phyloP scores from a whole-genome alignment of 169 alveolate genomes.

The Plasmodium gallinaceum region DNA sequence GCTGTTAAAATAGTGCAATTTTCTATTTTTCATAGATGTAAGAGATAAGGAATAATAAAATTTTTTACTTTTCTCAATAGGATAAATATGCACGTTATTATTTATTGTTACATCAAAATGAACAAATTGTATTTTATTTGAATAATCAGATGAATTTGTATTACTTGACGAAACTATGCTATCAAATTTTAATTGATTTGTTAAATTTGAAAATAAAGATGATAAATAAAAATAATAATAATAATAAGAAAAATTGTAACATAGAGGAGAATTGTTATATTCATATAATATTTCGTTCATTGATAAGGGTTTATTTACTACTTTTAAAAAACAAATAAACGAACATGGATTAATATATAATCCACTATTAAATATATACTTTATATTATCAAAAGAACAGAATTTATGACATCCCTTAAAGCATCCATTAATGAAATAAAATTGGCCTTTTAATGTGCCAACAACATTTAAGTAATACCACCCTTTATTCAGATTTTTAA shows the following conservation, averaged over 20 bases:
- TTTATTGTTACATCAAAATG: constrained; percentile 58
- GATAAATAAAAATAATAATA: constrained; percentile 28
- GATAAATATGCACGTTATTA: constrained; percentile 51
- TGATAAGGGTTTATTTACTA: constrained; percentile 31
- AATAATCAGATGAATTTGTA: constrained; percentile 8
- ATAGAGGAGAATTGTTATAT: constrained; percentile 22
- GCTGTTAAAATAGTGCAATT: constrained; percentile 39
- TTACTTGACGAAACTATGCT: not conserved
- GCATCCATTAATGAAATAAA: constrained; percentile 62
- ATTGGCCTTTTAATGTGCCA: constrained; percentile 56
- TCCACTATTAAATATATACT: constrained; percentile 65
- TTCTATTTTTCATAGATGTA: constrained; percentile 48
- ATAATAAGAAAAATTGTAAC: not conserved
- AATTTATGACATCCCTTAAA: constrained; percentile 66
- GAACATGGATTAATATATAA: constrained; percentile 60
- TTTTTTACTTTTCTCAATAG: constrained; percentile 18
- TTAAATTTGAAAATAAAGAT: constrained; percentile 13
- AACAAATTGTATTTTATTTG: constrained; percentile 24
- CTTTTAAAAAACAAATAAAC: constrained; percentile 30
- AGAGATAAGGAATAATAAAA: constrained; percentile 48
- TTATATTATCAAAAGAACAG: constrained; percentile 69
- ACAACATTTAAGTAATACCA: constrained; percentile 69
- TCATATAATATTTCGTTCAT: constrained; percentile 65
- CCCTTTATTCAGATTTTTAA: constrained; percentile 50
- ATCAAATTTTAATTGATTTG: not conserved